phyloP scores from a whole-genome alignment of 2,329 filamentous ascomycete genomes.

The Graphium sp. region DNA sequence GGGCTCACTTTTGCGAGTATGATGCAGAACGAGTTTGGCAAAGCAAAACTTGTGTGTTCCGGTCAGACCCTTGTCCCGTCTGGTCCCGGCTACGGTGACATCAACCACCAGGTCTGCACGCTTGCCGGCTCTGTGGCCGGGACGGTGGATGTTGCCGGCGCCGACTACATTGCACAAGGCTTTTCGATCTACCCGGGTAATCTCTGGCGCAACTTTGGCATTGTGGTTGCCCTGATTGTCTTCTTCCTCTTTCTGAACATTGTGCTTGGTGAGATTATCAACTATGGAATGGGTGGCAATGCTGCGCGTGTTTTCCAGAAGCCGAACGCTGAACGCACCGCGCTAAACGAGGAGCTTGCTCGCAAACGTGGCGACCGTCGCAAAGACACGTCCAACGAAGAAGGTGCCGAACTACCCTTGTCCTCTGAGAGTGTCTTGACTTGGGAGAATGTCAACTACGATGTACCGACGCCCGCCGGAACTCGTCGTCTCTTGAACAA shows the following conservation, averaged over 20 bases:
- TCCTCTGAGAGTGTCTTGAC: constrained; percentile 55
- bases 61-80: constrained; percentile 52
- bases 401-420: constrained; percentile 34
- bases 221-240: constrained; percentile 58
- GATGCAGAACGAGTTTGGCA: constrained; percentile 76
- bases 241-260: constrained; percentile 64
- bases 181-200: constrained; percentile 52
- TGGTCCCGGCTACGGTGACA: constrained; percentile 52
- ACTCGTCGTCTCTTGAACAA: constrained; percentile 36
- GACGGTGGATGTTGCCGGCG: constrained; percentile 43
- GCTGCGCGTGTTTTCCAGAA: constrained; percentile 61
- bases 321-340: constrained; percentile 49
- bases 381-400: constrained; percentile 23
- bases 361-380: constrained; percentile 41
- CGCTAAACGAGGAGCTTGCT: constrained; percentile 45
- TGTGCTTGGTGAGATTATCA: constrained; percentile 61
- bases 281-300: constrained; percentile 66
- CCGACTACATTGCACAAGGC: constrained; percentile 48
- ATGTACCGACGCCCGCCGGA: constrained; percentile 42
- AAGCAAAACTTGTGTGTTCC: constrained; percentile 52
- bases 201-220: constrained; percentile 73
- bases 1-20: constrained; percentile 60
- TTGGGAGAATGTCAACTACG: constrained; percentile 74
- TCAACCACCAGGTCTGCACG: constrained; percentile 67
- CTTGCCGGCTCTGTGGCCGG: constrained; percentile 55